phyloP scores from a whole-genome alignment of 208 protist species.

The Crithidia bombi region DNA sequence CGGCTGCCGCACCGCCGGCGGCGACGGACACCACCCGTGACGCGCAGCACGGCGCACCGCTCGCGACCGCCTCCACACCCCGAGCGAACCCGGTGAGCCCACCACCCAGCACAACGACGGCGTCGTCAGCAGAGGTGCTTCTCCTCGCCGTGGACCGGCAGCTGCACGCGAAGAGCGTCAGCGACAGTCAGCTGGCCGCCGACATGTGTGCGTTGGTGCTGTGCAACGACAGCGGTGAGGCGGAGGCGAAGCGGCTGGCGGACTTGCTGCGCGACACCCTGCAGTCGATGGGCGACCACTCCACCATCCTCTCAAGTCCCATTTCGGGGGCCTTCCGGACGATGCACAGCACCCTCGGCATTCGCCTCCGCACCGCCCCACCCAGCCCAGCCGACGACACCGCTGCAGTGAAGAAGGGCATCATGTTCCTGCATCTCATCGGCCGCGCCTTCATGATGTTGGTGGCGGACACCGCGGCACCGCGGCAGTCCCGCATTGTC shows the following conservation, averaged over 20 bases:
- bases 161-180: slow-evolving; percentile 28
- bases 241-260: slow-evolving; percentile 43
- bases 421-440: slow-evolving; percentile 50
- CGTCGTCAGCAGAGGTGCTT: slow-evolving; percentile 11
- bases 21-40: not conserved
- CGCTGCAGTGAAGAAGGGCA: slow-evolving; percentile 16
- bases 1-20: not conserved
- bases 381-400: slow-evolving; percentile 14
- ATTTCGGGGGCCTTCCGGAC: slow-evolving; percentile 59
- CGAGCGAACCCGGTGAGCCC: not conserved
- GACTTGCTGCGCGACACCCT: slow-evolving; percentile 44
- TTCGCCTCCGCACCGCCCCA: slow-evolving; percentile 35
- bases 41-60: slow-evolving; percentile 5
- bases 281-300: slow-evolving; percentile 42
- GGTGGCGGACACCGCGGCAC: slow-evolving; percentile 49
- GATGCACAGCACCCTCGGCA: slow-evolving; percentile 62
- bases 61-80: slow-evolving; percentile 25
- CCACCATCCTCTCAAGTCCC: slow-evolving; percentile 52
- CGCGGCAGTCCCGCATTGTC: slow-evolving; percentile 59
- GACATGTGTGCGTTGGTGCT: slow-evolving; percentile 50
- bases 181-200: slow-evolving; percentile 34
- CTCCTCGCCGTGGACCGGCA: slow-evolving; percentile 26
- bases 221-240: slow-evolving; percentile 44
- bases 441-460: slow-evolving; percentile 62
- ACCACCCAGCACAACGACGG: not conserved